These are phyloP conservation scores for Nothomitra cinnamomea DNA, from an alignment of 2,329 filamentous ascomycete genomes.

Conservation along the genomic window DNA sequence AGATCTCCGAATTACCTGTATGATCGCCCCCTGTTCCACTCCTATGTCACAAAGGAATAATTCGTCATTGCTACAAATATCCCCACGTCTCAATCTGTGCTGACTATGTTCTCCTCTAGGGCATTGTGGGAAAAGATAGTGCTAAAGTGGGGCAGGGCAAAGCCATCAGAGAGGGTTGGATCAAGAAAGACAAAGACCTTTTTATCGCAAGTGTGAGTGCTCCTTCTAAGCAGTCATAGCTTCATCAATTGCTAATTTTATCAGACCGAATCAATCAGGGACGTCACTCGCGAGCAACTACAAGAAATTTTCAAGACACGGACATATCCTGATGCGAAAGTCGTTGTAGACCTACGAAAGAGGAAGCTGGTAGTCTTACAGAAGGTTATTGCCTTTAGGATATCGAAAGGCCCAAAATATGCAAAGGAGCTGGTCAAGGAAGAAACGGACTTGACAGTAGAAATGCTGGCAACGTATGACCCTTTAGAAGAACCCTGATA, in stretches of 20 bases:
- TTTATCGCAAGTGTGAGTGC: conserved; percentile 27
- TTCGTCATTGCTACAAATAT: conserved; percentile 9
- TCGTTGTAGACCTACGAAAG: conserved; percentile 71
- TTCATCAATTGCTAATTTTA: neutral
- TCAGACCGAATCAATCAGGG: conserved; percentile 56
- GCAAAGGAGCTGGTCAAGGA: conserved; percentile 78
- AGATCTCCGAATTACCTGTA: conserved; percentile 50
- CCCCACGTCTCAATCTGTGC: conserved; percentile 10
- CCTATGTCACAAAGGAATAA: conserved; percentile 22
- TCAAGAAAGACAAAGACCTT: conserved; percentile 42
- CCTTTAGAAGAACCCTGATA: neutral
- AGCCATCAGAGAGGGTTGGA: conserved; percentile 65
- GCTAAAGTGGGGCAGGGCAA: conserved; percentile 85
- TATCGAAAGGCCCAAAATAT: conserved; percentile 75
- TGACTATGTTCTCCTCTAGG: conserved; percentile 23
- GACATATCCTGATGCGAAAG: conserved; percentile 55
- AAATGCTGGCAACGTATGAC: conserved; percentile 57
- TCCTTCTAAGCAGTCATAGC: neutral
- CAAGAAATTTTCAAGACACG: conserved; percentile 52
- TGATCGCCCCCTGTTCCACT: conserved; percentile 10
- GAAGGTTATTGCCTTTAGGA: conserved; percentile 72
- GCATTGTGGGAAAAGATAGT: conserved; percentile 52
- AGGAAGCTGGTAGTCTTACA: conserved; percentile 72
- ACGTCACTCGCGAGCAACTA: conserved; percentile 62
- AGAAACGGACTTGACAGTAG: conserved; percentile 84